Evolutionary conservation across 2,329 filamentous ascomycete genomes (phyloP).

Genomic region (Talaromyces funiculosus): DNA sequence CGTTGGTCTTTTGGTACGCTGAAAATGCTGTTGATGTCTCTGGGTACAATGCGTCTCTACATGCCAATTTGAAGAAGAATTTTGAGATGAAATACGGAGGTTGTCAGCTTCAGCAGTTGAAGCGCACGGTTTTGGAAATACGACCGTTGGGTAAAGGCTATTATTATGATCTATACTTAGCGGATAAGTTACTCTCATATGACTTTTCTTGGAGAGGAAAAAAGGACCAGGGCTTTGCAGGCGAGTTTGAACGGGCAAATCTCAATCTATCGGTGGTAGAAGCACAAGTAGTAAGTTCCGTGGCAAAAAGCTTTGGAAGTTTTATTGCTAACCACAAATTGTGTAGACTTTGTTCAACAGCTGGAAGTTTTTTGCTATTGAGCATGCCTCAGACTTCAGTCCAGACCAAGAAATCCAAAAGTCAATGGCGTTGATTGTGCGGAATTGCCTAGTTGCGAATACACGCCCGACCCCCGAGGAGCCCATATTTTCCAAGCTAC

Average conservation of each 20-base stretch:
- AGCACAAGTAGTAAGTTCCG: slow-evolving; percentile 67
- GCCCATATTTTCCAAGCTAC: slow-evolving; percentile 72
- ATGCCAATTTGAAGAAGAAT: slow-evolving; percentile 78
- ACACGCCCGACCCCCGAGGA: slow-evolving; percentile 66
- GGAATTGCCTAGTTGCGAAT: slow-evolving; percentile 74
- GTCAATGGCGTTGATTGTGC: slow-evolving; percentile 67
- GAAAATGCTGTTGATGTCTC: slow-evolving; percentile 72
- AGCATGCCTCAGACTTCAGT: slow-evolving; percentile 64
- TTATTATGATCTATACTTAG: slow-evolving; percentile 76
- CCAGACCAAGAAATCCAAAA: slow-evolving; percentile 55
- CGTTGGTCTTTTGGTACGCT: slow-evolving; percentile 72
- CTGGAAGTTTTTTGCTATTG: slow-evolving; percentile 82
- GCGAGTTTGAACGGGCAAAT: slow-evolving; percentile 82
- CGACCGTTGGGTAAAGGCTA: slow-evolving; percentile 67
- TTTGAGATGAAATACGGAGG: slow-evolving; percentile 71
- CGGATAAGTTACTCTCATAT: slow-evolving; percentile 67
- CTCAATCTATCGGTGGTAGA: slow-evolving; percentile 87
- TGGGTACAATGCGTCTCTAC: slow-evolving; percentile 80
- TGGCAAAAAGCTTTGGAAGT: slow-evolving; percentile 23
- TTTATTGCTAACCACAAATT: slow-evolving; percentile 6
- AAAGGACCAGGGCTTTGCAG: slow-evolving; percentile 66
- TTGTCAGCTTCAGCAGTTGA: slow-evolving; percentile 71
- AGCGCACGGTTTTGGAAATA: slow-evolving; percentile 63
- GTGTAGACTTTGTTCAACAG: slow-evolving; percentile 70
- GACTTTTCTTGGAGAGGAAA: slow-evolving; percentile 70